A percentile compares a stretch with the other conserved stretches of the same genome.
These are phyloP conservation scores for Huntiella decipiens DNA, from an alignment of 2,329 filamentous ascomycete species.

Conservation along the genomic window DNA sequence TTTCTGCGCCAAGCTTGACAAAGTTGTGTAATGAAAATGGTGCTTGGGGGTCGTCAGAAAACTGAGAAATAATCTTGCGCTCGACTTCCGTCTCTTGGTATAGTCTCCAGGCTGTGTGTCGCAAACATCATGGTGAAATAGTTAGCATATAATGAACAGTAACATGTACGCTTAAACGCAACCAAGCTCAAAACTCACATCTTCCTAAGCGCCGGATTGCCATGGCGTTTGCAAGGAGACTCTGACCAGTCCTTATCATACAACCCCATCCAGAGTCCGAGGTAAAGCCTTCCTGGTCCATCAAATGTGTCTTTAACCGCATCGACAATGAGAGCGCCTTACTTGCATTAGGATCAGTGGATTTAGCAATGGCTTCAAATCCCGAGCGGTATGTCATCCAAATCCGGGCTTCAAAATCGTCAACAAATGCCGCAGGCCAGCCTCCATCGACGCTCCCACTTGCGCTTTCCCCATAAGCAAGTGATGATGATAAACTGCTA, in stretches of 20 bases:
- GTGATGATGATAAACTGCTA: slow-evolving; percentile 32
- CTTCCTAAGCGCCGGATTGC: slow-evolving; percentile 55
- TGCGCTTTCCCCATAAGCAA: slow-evolving; percentile 24
- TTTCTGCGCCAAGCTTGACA: slow-evolving; percentile 66
- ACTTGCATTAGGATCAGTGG: slow-evolving; percentile 50
- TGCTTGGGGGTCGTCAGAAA: slow-evolving; percentile 70
- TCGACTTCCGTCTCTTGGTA: slow-evolving; percentile 40
- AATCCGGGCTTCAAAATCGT: slow-evolving; percentile 80
- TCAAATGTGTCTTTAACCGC: slow-evolving; percentile 61
- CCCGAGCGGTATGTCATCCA: slow-evolving; percentile 94
- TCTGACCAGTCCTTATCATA: slow-evolving; percentile 95
- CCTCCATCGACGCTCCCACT: slow-evolving; percentile 25
- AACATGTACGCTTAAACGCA: not conserved
- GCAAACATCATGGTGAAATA: not conserved
- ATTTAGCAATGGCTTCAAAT: slow-evolving; percentile 67
- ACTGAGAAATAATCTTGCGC: slow-evolving; percentile 53
- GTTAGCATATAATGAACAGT: not conserved
- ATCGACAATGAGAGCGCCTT: slow-evolving; percentile 65
- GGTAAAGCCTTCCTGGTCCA: slow-evolving; percentile 65
- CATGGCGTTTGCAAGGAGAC: slow-evolving; percentile 73
- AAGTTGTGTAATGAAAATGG: slow-evolving; percentile 94
- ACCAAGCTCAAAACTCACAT: slow-evolving; percentile 30
- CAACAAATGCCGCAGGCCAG: slow-evolving; percentile 73
- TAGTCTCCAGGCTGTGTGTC: slow-evolving; percentile 50
- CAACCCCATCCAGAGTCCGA: slow-evolving; percentile 96